Percentiles rank a stretch among this genome's conserved stretches.
These are phyloP conservation scores for Pholiota conissans DNA, from an alignment of 768 basidiomycete genomes.

Conservation along the genomic window DNA sequence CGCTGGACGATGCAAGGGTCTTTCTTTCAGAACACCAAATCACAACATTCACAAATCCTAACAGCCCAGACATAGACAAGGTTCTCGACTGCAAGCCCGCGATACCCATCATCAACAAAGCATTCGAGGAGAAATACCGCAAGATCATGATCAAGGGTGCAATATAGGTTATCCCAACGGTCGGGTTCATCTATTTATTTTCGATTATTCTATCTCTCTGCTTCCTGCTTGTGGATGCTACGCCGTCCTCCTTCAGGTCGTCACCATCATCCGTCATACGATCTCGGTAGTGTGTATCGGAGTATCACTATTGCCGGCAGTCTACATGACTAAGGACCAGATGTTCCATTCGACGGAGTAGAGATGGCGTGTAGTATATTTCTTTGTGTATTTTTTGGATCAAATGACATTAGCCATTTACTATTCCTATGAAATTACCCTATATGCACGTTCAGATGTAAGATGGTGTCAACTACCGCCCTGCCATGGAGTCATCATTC, in stretches of 20 bases:
- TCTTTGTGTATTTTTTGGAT: constrained; percentile 9
- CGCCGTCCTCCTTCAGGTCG: neutral
- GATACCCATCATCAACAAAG: constrained; percentile 53
- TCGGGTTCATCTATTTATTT: neutral
- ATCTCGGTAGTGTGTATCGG: neutral
- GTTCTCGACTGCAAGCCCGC: constrained; percentile 71
- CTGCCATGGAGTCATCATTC: too few species aligned
- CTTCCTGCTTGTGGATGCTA: neutral
- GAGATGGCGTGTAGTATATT: constrained; percentile 9
- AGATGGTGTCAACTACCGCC: too few species aligned
- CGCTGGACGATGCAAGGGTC: constrained; percentile 53
- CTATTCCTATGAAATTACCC: neutral
- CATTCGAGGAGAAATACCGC: constrained; percentile 79
- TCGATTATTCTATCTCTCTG: neutral
- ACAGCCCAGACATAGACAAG: constrained; percentile 61
- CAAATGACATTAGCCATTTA: constrained; percentile 4
- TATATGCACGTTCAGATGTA: too few species aligned
- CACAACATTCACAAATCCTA: constrained; percentile 58
- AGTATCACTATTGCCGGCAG: neutral
- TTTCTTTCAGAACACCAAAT: constrained; percentile 73
- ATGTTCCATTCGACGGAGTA: neutral
- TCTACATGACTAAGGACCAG: neutral
- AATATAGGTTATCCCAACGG: constrained; percentile 48
- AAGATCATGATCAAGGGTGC: constrained; percentile 92
- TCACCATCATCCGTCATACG: neutral